A percentile compares a stretch with the other conserved stretches of the same genome.
phyloP scores from a whole-genome alignment of 164 flowering plant species.

The Magnolia kwangsiensis region DNA sequence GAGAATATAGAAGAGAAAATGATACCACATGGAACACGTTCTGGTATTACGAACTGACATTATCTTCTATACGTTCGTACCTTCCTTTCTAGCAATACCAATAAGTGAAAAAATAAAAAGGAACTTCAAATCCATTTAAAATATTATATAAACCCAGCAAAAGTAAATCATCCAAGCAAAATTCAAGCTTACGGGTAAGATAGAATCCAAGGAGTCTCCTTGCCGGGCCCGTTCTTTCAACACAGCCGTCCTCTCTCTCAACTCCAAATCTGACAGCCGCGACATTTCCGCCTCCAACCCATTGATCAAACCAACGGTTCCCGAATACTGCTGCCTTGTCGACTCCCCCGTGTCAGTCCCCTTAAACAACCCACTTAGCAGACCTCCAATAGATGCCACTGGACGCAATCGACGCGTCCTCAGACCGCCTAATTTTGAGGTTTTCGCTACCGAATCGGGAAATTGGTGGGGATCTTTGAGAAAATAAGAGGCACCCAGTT shows the following conservation, averaged over 20 bases:
- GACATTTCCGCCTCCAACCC: conserved; percentile 51
- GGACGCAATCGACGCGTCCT: conserved; percentile 19
- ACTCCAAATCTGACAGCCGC: conserved; percentile 55
- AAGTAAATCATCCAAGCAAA: neutral
- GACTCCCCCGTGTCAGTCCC: conserved; percentile 79
- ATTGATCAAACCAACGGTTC: conserved; percentile 52
- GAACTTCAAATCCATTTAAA: neutral
- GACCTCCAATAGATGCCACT: conserved; percentile 49
- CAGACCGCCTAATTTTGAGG: conserved; percentile 10
- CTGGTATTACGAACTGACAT: too few relatives aligned
- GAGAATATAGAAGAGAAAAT: too few relatives aligned
- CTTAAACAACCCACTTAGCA: conserved; percentile 70
- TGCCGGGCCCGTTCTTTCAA: conserved; percentile 54
- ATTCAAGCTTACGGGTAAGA: conserved; percentile 65
- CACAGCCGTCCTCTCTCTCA: conserved; percentile 59
- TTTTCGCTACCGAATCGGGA: conserved; percentile 10
- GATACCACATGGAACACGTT: too few relatives aligned
- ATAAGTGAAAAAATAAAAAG: neutral
- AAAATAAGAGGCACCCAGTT: conserved; percentile 15
- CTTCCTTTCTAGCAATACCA: neutral
- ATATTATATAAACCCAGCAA: neutral
- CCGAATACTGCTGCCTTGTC: conserved; percentile 64
- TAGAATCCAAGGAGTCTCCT: conserved; percentile 81
- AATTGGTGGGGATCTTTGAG: conserved; percentile 12
- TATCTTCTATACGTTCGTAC: neutral